Evolutionary conservation across 2,329 filamentous ascomycete species (phyloP), one percentile per base, ranked within the genome.

Genomic region (Aotearoamyces nothofagi): DNA sequence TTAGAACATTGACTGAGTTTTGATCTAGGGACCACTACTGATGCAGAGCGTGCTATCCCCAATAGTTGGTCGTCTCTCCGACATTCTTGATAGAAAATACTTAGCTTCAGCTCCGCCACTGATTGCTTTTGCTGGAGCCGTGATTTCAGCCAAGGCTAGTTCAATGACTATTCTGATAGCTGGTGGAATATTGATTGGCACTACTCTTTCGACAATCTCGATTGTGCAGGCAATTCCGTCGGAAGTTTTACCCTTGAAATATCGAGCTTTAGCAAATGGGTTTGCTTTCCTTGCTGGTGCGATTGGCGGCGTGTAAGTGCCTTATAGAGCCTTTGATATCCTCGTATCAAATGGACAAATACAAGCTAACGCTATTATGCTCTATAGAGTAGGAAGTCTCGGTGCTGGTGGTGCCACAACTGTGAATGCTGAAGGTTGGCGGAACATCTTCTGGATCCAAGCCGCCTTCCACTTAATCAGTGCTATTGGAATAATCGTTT

Each of bases 401-500:
- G 57, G 59, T 15, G 61, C 63, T 5, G 66, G 65, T 3, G 63
- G 56, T 5, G 57, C 67, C 3, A 66, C 65, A 0, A 62, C 65
- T 33, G 42, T 54, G 9, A 50, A 51, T 29, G 36, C 52, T 1
- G 49, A 44, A 1, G 65, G 65, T 12, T 70, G 65, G 65, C 53
- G 66, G 2, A 56, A 59, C 38, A 69, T 70, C 37, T 70, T 67
- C 41, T 70, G 65, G 65, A 65, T 69, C 9, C 65, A 69, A 44
- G 63, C 64, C 2, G 63, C 52, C 5, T 60, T 69, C 34, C 63
- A 68, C 35, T 53, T 55, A 6, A 45, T 55, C 9, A 64, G 61
- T 0, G 52, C 55, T 2, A 19, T 63, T 1, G 63, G 63, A 3
- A 44, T 69, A 17, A 41, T 67, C 17, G 36, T 55, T 15, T 57